Percentiles rank a stretch among this genome's conserved stretches.
Evolutionary conservation across 495 filamentous ascomycete species (phyloP).

Genomic region (Penicillium waksmanii): DNA sequence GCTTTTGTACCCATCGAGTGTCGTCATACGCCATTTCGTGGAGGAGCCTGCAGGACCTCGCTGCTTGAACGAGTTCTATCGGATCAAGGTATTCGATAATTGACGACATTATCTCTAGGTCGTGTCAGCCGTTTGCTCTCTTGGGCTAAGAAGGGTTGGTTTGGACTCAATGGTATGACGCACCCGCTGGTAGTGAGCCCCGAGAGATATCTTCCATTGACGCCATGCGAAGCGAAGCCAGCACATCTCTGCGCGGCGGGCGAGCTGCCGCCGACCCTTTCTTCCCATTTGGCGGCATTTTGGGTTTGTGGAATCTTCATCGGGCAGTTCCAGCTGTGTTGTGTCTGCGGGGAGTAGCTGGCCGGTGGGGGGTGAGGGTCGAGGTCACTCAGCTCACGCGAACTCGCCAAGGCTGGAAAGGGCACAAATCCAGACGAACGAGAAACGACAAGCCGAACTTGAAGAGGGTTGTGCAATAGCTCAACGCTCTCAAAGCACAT

Average conservation of each 20-base stretch:
- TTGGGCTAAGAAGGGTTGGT: neutral
- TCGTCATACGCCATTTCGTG: constrained; percentile 99
- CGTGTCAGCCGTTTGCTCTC: constrained; percentile 21
- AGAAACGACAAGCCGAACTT: neutral
- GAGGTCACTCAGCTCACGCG: neutral
- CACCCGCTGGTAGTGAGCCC: constrained; percentile 80
- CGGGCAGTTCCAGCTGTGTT: constrained; percentile 17
- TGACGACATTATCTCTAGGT: constrained; percentile 78
- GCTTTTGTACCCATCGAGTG: constrained; percentile 84
- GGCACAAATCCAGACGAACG: neutral
- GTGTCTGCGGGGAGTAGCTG: constrained; percentile 4
- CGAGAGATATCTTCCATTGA: constrained; percentile 76
- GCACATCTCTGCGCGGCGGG: constrained; percentile 61
- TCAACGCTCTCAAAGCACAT: neutral
- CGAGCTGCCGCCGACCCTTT: constrained; percentile 54
- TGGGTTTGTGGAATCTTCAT: constrained; percentile 37
- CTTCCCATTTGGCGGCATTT: constrained; percentile 71
- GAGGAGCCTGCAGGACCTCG: constrained; percentile 85
- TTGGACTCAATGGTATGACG: constrained; percentile 12
- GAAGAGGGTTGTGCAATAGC: neutral
- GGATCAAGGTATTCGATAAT: constrained; percentile 90
- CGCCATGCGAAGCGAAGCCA: constrained; percentile 72
- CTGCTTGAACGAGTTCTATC: constrained; percentile 80
- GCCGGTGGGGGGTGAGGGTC: neutral
- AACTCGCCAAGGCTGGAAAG: neutral